Conservation (phyloP, 306 rosid species). For the Cucumis hystrix region DNA sequence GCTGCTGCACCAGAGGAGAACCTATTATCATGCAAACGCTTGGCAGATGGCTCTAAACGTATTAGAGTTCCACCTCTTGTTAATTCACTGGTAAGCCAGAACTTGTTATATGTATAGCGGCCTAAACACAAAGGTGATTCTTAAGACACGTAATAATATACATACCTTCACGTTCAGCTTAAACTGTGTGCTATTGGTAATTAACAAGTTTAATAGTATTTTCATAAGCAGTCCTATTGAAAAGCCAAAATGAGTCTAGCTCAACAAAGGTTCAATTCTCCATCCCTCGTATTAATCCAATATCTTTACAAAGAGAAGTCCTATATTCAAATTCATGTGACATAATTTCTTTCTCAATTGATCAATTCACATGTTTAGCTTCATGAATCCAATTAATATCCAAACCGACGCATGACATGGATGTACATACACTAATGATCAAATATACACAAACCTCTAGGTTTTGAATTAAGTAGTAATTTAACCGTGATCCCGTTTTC, state of each 20-base stretch:
- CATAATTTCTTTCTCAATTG: neutral
- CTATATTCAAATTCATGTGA: neutral
- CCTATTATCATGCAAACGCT: slow-evolving; percentile 56
- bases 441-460: neutral
- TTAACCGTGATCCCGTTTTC: neutral
- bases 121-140: neutral
- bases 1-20: slow-evolving; percentile 27
- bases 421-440: neutral
- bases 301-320: neutral
- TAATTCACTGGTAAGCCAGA: slow-evolving; percentile 38
- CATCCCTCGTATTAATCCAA: no score
- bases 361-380: neutral
- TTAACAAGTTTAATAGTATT: neutral
- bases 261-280: no score
- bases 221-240: neutral
- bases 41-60: slow-evolving; percentile 92
- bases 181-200: neutral
- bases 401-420: neutral
- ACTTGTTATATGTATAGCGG: neutral
- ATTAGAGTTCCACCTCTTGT: slow-evolving; percentile 54
- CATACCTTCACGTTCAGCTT: neutral
- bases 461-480: neutral
- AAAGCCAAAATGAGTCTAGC: no score
- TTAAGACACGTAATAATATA: neutral
- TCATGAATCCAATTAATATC: neutral